Evolutionary conservation across 345 rosid genomes (phyloP), one percentile per base, ranked within the genome.

Genomic region (Brassica carinata): DNA sequence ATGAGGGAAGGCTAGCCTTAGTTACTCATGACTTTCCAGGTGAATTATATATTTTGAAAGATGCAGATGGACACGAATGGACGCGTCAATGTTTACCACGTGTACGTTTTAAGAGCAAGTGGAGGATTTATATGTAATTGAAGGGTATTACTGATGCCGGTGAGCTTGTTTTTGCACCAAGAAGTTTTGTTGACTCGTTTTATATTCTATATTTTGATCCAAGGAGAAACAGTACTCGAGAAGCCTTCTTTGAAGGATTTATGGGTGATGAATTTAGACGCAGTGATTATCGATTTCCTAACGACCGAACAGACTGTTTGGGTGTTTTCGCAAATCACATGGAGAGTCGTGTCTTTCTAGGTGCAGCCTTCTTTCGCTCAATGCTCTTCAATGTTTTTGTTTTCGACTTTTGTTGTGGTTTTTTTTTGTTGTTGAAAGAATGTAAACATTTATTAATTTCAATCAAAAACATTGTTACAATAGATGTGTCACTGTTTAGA

Each of bases 121-220:
- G 61, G 10, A 55, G 10, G 61, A 15, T 5, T 15, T 1, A 11
- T 13, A 7, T 23, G 8, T 0, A 36, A 7, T 72, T 38, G 4
- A 7, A 1, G 2, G 67, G 36, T 36, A 7, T 58, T 7, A 59
- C n/a, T 36, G 14, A 72, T 38, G 55, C 57, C 38, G 76, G 76
- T 61, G 76, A 61, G 68, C 27, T 73, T 40, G 6, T 73, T 5
- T 73, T 73, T 62, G 26, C 38, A 59, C 75, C 64, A 8, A 3
- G 0, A 18, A 19, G 11, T 7, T 19, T 19, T 1, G 26, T 9
- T 1, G 13, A 58, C 4, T 8, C 67, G 67, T 61, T 19, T 36
- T 23, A 36, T 59, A 4, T 59, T 59, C 57, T 59, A 57, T 72
- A 72, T 72, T 19, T 59, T 0, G 34, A 72, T 72, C 23, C 8